phyloP scores from a whole-genome alignment of 208 protist species.

The Spongospora subterranea region DNA sequence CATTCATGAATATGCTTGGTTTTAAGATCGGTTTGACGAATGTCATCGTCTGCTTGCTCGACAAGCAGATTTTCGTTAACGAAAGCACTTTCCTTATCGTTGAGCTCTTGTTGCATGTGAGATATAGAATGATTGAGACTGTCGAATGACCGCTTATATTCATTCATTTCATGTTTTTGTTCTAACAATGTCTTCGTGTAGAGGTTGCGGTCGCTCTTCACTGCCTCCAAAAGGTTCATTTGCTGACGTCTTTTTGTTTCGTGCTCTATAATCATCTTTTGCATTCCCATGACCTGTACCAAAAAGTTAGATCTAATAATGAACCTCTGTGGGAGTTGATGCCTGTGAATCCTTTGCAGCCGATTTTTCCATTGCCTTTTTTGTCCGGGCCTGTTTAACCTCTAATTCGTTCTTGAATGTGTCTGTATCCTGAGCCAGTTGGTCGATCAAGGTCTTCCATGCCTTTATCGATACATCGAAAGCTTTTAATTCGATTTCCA shows the following conservation, averaged over 20 bases:
- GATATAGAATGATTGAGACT: constrained; percentile 4
- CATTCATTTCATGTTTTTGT: constrained; percentile 47
- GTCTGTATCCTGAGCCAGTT: constrained; percentile 43
- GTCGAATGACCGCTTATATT: neutral
- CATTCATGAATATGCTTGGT: constrained; percentile 3
- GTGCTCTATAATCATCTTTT: constrained; percentile 50
- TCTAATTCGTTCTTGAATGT: constrained; percentile 39
- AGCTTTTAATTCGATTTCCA: constrained; percentile 52
- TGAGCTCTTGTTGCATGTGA: constrained; percentile 45
- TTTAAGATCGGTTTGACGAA: constrained; percentile 25
- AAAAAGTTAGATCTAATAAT: neutral
- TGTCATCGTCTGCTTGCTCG: neutral
- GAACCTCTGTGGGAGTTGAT: neutral
- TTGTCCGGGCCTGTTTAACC: constrained; percentile 11
- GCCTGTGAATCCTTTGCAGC: neutral
- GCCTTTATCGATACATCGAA: constrained; percentile 39
- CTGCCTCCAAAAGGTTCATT: constrained; percentile 38
- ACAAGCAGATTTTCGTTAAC: constrained; percentile 50
- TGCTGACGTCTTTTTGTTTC: constrained; percentile 18
- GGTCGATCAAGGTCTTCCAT: constrained; percentile 51
- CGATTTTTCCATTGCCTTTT: neutral
- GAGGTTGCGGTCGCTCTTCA: constrained; percentile 38
- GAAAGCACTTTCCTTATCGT: constrained; percentile 18
- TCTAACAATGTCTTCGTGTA: constrained; percentile 49
- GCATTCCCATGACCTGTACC: constrained; percentile 7